Evolutionary conservation across 257 asterid genomes (phyloP).

Genomic region (Parsonsia alboflavescens): DNA sequence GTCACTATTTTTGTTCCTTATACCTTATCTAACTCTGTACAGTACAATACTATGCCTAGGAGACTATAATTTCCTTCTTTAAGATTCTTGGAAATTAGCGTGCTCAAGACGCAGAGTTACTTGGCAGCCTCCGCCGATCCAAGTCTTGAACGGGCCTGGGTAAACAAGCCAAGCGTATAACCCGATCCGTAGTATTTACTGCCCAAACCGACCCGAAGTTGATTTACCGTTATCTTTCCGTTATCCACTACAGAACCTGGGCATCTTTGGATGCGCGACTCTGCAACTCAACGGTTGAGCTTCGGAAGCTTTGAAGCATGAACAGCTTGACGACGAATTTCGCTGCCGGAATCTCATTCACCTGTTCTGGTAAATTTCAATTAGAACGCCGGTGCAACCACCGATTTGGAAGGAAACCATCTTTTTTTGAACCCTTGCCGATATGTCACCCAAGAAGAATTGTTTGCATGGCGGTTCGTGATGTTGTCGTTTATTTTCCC

Average conservation of each 20-base stretch:
- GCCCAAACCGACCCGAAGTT: not conserved
- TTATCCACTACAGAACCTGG: constrained; percentile 5
- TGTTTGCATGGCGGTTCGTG: constrained; percentile 87
- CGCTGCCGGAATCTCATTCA: constrained; percentile 40
- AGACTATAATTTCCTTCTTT: not conserved
- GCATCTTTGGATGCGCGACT: not conserved
- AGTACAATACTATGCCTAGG: too few relatives aligned
- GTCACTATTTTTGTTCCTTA: too few relatives aligned
- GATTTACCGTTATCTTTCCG: constrained; percentile 3
- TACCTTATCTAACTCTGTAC: too few relatives aligned
- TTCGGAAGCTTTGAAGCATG: constrained; percentile 30
- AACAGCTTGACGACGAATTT: constrained; percentile 49
- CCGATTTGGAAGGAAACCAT: constrained; percentile 7
- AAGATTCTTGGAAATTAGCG: not conserved
- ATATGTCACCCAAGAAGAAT: constrained; percentile 36
- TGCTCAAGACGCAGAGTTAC: not conserved
- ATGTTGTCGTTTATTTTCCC: not conserved
- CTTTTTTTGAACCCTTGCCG: constrained; percentile 27
- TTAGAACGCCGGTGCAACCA: constrained; percentile 18
- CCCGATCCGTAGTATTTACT: not conserved
- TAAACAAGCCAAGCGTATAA: not conserved
- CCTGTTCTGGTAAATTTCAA: constrained; percentile 39
- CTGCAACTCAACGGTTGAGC: constrained; percentile 6
- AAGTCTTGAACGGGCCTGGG: not conserved
- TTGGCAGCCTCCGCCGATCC: not conserved